These are phyloP conservation scores for Cytidiella melzeri DNA, from an alignment of 768 basidiomycete genomes.

Conservation along the genomic window DNA sequence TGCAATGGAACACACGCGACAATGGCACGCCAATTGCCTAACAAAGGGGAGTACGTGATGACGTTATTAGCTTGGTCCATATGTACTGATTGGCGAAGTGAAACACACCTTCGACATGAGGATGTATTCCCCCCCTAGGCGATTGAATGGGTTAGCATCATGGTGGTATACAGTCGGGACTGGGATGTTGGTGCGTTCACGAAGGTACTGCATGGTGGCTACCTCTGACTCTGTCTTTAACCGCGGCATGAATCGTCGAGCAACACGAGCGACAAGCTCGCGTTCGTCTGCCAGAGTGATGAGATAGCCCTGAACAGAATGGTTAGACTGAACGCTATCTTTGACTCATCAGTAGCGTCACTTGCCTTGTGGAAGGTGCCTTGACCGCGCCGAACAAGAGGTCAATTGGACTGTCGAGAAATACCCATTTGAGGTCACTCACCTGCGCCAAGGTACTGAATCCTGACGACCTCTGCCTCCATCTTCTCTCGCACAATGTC, in stretches of 20 bases:
- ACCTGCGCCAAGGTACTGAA: constrained; percentile 73
- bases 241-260: constrained; percentile 79
- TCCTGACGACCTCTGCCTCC: constrained; percentile 57
- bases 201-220: constrained; percentile 77
- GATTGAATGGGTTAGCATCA: constrained; percentile 80
- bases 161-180: constrained; percentile 73
- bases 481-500: constrained; percentile 74
- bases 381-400: constrained; percentile 18
- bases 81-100: neutral
- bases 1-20: constrained; percentile 61
- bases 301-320: constrained; percentile 62
- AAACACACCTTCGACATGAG: constrained; percentile 74
- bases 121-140: constrained; percentile 80
- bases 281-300: constrained; percentile 56
- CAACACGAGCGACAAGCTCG: constrained; percentile 72
- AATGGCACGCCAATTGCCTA: constrained; percentile 75
- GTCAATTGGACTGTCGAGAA: neutral
- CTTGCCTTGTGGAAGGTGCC: constrained; percentile 83
- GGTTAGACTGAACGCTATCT: constrained; percentile 5
- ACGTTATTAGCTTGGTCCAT: neutral
- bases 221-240: constrained; percentile 86
- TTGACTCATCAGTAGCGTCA: constrained; percentile 9
- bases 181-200: constrained; percentile 62
- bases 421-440: constrained; percentile 24
- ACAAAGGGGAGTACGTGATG: constrained; percentile 9